Base-by-base conservation (phyloP, 106 monocot genomes). In the Alisma plantagoaquatica region DNA sequence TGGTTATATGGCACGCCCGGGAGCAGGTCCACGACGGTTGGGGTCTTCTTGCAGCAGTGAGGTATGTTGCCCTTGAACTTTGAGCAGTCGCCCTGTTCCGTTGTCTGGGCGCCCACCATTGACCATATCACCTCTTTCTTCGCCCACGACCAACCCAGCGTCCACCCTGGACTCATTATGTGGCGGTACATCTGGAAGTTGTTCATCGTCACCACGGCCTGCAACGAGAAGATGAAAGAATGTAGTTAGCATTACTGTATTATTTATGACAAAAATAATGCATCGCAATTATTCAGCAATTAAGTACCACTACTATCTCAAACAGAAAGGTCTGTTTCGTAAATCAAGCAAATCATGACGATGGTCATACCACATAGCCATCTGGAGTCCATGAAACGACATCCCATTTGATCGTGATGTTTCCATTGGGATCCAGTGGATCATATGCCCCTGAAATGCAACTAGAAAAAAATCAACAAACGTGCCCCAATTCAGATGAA, bases 51-150 rank as follows among this genome's bases (percentile, higher is more conserved):
- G 45, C 93, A 94, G 46, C 77, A 70, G 23, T 94, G 87, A 0
- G 87, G 93, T 2, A 72, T 18, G 26, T 16, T 42, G 1, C n/a
- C 48, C 5, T 73, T 70, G 69, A 83, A 75, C 27, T 63, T 71
- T 4, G 73, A 75, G 63, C 87, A 94, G 65, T 94, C 72, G 6
- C 93, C 93, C 23, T 87, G 87, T 30, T 87, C 77, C 1, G 93
- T 75, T 8, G 87, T 67, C 56, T 94, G 87, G 0, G 83, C 87
- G 0, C 87, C 87, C 5, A 45, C 56, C 46, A 83, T 75, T 31
- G 59, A 65, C 86, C 79, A 83, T 2, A 87, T 94, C 2, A 77
- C 74, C 27, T 94, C 79, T 5, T 83, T 65, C 17, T 69, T 73
- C 0, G 68, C 46, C 93, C 83, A 93, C 0, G 52, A 75, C 87